A percentile compares a stretch with the other conserved stretches of the same genome.
These are phyloP conservation scores for Collybia nuda DNA, from an alignment of 768 basidiomycete genomes.

Conservation along the genomic window DNA sequence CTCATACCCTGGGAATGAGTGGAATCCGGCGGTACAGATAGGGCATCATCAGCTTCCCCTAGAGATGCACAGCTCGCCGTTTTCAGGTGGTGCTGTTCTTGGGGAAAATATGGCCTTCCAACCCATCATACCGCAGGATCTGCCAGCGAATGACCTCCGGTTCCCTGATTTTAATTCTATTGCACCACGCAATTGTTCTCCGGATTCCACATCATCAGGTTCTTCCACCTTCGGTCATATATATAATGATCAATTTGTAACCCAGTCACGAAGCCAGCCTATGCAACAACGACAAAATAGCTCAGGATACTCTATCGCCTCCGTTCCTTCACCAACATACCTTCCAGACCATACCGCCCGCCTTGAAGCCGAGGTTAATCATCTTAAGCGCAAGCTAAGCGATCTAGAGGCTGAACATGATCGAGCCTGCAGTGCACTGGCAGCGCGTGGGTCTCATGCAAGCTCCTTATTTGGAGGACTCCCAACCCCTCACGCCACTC, in stretches of 20 bases:
- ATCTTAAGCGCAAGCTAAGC: conserved; percentile 55
- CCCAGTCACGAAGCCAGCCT: conserved; percentile 7
- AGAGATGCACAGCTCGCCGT: conserved; percentile 23
- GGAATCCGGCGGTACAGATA: conserved; percentile 3
- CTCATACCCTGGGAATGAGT: conserved; percentile 4
- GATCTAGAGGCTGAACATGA: conserved; percentile 66
- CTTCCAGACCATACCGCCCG: conserved; percentile 17
- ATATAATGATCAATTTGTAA: conserved; percentile 7
- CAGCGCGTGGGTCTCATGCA: conserved; percentile 14
- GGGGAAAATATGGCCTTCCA: conserved; percentile 8
- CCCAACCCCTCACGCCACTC: conserved; percentile 25
- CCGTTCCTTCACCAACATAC: conserved; percentile 14
- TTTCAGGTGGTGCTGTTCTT: conserved; percentile 21
- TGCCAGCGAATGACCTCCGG: conserved; percentile 15
- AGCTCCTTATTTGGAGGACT: conserved; percentile 13
- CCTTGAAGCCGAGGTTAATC: conserved; percentile 50
- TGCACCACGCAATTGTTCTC: conserved; percentile 33
- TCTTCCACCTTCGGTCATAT: conserved; percentile 22
- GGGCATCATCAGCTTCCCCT: conserved; percentile 19
- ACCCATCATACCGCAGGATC: conserved; percentile 15
- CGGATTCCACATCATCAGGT: conserved; percentile 37
- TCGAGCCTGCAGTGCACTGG: conserved; percentile 38
- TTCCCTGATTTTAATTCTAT: conserved; percentile 24
- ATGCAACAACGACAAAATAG: conserved; percentile 8
- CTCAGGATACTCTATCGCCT: conserved; percentile 13